Percentiles rank a stretch among this genome's conserved stretches.
Conservation (phyloP, 2,329 filamentous ascomycete species). For the Penicillium sp. region DNA sequence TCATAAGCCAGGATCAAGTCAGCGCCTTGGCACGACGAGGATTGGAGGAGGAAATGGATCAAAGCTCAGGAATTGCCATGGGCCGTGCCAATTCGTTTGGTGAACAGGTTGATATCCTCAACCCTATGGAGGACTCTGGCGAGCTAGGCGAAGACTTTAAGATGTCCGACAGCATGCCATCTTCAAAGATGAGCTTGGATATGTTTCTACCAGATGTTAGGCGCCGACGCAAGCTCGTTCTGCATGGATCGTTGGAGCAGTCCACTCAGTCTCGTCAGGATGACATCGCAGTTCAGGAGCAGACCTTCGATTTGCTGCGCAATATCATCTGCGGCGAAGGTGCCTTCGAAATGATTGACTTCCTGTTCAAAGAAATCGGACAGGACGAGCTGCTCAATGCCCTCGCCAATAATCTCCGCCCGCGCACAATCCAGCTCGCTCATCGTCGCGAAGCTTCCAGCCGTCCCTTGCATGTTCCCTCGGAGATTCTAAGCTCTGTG, state of each 20-base stretch:
- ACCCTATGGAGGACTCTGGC: constrained; percentile 51
- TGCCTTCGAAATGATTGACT: constrained; percentile 77
- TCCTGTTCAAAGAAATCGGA: constrained; percentile 76
- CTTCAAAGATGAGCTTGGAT: constrained; percentile 48
- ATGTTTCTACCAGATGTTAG: constrained; percentile 48
- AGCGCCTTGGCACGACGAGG: constrained; percentile 37
- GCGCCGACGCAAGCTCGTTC: constrained; percentile 48
- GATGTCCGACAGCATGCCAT: constrained; percentile 47
- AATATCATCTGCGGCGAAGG: constrained; percentile 78
- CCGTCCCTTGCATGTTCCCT: constrained; percentile 43
- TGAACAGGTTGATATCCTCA: constrained; percentile 65
- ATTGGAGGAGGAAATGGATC: constrained; percentile 42
- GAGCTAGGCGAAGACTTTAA: constrained; percentile 42
- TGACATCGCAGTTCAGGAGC: constrained; percentile 85
- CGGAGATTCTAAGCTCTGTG: constrained; percentile 76
- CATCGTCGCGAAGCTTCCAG: constrained; percentile 41
- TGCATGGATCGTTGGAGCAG: constrained; percentile 72
- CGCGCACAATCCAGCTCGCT: constrained; percentile 47
- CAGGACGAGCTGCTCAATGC: constrained; percentile 81
- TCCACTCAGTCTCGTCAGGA: constrained; percentile 73
- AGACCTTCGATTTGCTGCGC: constrained; percentile 85
- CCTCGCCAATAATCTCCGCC: constrained; percentile 75
- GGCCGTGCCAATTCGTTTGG: constrained; percentile 65
- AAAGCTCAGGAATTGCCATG: constrained; percentile 52
- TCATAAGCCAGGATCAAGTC: constrained; percentile 68